These are phyloP conservation scores for Cordyceps tenuipes DNA, from an alignment of 2,329 filamentous ascomycete genomes.

Conservation along the genomic window DNA sequence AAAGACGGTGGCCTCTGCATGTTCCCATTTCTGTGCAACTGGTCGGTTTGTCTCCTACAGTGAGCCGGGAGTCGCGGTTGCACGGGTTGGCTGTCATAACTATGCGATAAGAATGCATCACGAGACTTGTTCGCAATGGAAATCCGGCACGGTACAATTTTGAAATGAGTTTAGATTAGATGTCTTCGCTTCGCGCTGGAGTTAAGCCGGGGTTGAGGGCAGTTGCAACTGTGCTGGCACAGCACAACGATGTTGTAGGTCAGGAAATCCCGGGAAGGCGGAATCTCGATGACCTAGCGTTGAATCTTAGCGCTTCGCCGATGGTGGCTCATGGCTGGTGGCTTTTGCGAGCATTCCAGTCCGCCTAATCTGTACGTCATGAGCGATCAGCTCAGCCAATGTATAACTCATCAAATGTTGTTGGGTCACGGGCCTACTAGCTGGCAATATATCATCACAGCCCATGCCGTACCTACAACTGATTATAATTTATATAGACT, in stretches of 20 bases:
- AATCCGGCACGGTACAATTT: not conserved
- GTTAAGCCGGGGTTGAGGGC: not conserved
- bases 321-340: constrained; percentile 1
- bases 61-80: not conserved
- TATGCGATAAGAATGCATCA: not conserved
- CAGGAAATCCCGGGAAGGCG: not conserved
- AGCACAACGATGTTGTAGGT: not conserved
- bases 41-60: not conserved
- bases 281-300: not conserved
- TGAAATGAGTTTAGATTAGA: too few species aligned
- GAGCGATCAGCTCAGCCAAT: not conserved
- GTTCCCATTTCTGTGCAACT: not conserved
- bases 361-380: constrained; percentile 8
- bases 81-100: not conserved
- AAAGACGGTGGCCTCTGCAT: too few species aligned
- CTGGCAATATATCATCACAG: too few species aligned
- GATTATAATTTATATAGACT: too few species aligned
- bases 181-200: not conserved
- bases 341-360: constrained; percentile 1
- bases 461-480: too few species aligned
- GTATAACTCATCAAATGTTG: too few species aligned
- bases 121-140: not conserved
- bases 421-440: too few species aligned
- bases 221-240: not conserved
- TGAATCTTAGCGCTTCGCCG: constrained; percentile 2